These are phyloP conservation scores for Parafenestella ontariensis DNA, from an alignment of 2,329 filamentous ascomycete genomes.

Conservation along the genomic window DNA sequence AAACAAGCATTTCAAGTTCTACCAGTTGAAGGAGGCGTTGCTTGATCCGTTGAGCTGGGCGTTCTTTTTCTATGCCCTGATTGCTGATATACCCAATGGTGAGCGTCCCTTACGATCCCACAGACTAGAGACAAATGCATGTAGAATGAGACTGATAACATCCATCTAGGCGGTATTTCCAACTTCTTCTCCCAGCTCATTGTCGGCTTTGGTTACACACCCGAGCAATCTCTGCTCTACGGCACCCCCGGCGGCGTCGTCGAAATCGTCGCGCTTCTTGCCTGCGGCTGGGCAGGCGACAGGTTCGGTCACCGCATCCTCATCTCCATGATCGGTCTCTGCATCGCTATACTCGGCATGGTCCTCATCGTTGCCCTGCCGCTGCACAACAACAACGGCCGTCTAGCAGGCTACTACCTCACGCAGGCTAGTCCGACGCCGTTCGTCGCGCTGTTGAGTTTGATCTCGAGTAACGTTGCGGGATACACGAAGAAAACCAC, in stretches of 20 bases:
- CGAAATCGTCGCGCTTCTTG: conserved; percentile 65
- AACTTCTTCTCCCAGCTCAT: conserved; percentile 70
- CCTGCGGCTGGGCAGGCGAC: conserved; percentile 65
- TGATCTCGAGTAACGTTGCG: conserved; percentile 69
- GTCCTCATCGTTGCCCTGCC: conserved; percentile 70
- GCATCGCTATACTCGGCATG: conserved; percentile 65
- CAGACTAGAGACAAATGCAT: no score
- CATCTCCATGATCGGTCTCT: conserved; percentile 60
- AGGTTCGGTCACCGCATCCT: conserved; percentile 64
- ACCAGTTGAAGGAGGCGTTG: conserved; percentile 68
- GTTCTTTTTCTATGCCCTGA: conserved; percentile 64
- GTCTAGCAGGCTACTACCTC: conserved; percentile 70
- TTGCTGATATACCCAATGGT: conserved; percentile 66
- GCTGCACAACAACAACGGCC: conserved; percentile 62
- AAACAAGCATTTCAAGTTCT: conserved; percentile 71
- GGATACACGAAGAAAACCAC: conserved; percentile 68
- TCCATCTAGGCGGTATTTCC: conserved; percentile 55
- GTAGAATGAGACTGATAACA: no score
- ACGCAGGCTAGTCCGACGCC: conserved; percentile 66
- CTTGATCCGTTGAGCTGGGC: conserved; percentile 67
- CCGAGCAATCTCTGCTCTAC: conserved; percentile 68
- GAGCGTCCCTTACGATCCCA: neutral
- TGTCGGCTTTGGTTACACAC: conserved; percentile 69
- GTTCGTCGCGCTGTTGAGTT: conserved; percentile 68
- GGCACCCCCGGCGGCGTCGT: conserved; percentile 71